A percentile compares a stretch with the other conserved stretches of the same genome.
Conservation (phyloP, 2,329 filamentous ascomycete genomes). For the Raffaelea deltoideospora region DNA sequence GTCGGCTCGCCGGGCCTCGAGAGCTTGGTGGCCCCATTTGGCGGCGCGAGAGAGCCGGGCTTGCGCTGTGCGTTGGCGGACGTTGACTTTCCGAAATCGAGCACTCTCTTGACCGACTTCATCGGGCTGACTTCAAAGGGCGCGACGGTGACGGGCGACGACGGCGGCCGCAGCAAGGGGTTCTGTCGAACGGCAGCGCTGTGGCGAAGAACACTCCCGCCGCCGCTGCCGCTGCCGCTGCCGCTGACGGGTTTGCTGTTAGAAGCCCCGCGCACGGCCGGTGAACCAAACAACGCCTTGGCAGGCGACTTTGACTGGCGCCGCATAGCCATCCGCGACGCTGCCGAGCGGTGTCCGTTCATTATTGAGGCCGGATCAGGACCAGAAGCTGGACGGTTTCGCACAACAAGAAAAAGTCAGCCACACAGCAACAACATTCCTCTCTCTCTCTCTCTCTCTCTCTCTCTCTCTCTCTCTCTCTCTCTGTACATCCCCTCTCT, state of each 20-base stretch:
- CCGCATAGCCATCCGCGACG: constrained; percentile 29
- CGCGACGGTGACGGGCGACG: constrained; percentile 26
- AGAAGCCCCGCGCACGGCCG: constrained; percentile 30
- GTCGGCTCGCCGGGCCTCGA: no score
- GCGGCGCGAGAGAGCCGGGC: constrained; percentile 1
- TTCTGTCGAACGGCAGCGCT: constrained; percentile 18
- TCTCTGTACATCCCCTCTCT: no score
- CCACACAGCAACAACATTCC: no score
- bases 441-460: no score
- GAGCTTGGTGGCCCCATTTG: no score
- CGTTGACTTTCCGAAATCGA: constrained; percentile 31
- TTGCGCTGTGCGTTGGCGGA: constrained; percentile 11
- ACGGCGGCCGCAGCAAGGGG: constrained; percentile 38
- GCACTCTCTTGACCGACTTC: constrained; percentile 32
- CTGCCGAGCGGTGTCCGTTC: constrained; percentile 31
- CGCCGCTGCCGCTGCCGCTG: not conserved
- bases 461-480: no score
- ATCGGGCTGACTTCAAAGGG: constrained; percentile 17
- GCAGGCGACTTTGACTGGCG: constrained; percentile 41
- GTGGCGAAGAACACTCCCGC: not conserved
- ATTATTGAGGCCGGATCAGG: constrained; percentile 38
- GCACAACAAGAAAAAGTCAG: not conserved
- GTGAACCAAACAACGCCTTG: constrained; percentile 45
- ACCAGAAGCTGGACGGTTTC: constrained; percentile 26
- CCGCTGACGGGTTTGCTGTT: constrained; percentile 12